Evolutionary conservation across 1,139 yeast genomes (phyloP).

Genomic region (Yamadazyma friedrichii): DNA sequence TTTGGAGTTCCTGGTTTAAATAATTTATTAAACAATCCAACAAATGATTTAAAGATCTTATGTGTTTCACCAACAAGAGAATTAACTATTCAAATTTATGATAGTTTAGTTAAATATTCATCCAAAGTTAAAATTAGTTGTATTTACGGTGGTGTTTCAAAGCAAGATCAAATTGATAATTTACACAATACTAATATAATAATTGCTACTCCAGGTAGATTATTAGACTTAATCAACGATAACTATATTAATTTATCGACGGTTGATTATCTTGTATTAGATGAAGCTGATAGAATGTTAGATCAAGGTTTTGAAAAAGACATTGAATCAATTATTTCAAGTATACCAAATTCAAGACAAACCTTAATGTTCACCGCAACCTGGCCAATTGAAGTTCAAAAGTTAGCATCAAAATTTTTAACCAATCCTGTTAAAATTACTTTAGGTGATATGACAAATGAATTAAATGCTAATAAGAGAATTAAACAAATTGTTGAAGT

Average conservation of each 20-base stretch:
- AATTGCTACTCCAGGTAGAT: constrained; percentile 96
- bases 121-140: constrained; percentile 74
- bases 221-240: constrained; percentile 87
- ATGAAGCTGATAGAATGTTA: constrained; percentile 98
- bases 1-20: constrained; percentile 97
- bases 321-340: constrained; percentile 74
- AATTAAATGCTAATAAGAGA: constrained; percentile 88
- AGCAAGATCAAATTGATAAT: constrained; percentile 80
- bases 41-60: constrained; percentile 66
- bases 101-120: constrained; percentile 71
- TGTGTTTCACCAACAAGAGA: constrained; percentile 97
- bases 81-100: constrained; percentile 90
- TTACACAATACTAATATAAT: constrained; percentile 66
- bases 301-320: constrained; percentile 96
- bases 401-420: constrained; percentile 87
- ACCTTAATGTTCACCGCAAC: constrained; percentile 90
- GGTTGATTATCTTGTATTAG: constrained; percentile 80
- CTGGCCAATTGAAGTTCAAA: constrained; percentile 92
- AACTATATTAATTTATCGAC: constrained; percentile 71
- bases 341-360: constrained; percentile 56
- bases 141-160: constrained; percentile 96
- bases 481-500: constrained; percentile 94
- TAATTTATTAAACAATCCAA: constrained; percentile 47
- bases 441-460: constrained; percentile 88
- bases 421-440: constrained; percentile 79